Percentiles rank a stretch among this genome's conserved stretches.
Evolutionary conservation across 495 filamentous ascomycete genomes (phyloP).

Genomic region (Penicillium argentinense): DNA sequence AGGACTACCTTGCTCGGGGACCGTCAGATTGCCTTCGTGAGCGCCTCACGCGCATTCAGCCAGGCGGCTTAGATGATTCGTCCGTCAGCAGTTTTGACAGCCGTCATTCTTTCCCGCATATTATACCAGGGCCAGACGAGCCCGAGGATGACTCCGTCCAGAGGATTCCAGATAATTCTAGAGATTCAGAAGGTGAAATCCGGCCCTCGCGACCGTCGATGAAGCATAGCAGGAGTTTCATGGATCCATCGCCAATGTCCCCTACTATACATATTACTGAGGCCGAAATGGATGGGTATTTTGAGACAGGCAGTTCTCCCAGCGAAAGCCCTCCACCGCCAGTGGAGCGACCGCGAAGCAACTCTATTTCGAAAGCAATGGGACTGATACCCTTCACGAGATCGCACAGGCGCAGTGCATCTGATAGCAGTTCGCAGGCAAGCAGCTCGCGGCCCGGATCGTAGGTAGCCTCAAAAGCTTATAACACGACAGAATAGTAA

Average conservation of each 20-base stretch:
- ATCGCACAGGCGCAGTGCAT: slow-evolving; percentile 15
- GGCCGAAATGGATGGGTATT: slow-evolving; percentile 23
- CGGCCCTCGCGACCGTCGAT: slow-evolving; percentile 22
- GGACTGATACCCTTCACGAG: slow-evolving; percentile 8
- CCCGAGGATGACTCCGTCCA: not conserved
- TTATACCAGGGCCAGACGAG: slow-evolving; percentile 7
- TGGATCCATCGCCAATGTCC: slow-evolving; percentile 16
- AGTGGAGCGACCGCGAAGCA: slow-evolving; percentile 1
- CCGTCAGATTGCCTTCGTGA: slow-evolving; percentile 32
- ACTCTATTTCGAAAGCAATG: slow-evolving; percentile 9
- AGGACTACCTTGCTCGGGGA: slow-evolving; percentile 42
- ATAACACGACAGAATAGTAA: no score
- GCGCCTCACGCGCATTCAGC: slow-evolving; percentile 27
- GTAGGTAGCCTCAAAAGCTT: slow-evolving; percentile 11
- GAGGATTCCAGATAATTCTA: slow-evolving; percentile 1
- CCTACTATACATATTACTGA: slow-evolving; percentile 38
- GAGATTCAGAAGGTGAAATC: slow-evolving; percentile 7
- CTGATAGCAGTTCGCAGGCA: slow-evolving; percentile 18
- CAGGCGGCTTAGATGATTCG: slow-evolving; percentile 29
- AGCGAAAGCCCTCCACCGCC: slow-evolving; percentile 24
- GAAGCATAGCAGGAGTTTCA: slow-evolving; percentile 26
- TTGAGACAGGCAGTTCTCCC: slow-evolving; percentile 12
- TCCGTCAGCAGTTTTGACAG: slow-evolving; percentile 38
- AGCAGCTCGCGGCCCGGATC: slow-evolving; percentile 21
- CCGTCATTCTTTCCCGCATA: slow-evolving; percentile 24